phyloP scores from a whole-genome alignment of 1,139 yeast species.

The Diutina neorugosa region DNA sequence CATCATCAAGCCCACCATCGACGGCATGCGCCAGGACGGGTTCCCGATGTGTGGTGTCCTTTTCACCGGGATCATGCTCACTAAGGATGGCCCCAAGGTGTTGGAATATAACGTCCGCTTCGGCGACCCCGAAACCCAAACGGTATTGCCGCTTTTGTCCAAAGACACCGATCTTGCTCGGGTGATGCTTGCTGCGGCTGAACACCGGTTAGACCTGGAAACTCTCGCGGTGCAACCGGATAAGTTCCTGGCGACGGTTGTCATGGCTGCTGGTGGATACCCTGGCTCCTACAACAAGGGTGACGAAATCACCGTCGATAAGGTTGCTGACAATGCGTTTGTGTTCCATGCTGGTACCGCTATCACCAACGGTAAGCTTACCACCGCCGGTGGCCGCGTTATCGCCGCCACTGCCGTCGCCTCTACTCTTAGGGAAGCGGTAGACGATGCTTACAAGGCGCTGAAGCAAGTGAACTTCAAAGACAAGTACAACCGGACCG shows the following conservation, averaged over 20 bases:
- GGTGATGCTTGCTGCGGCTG: conserved; percentile 87
- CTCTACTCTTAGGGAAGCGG: conserved; percentile 63
- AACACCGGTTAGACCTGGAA: conserved; percentile 85
- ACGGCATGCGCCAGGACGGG: conserved; percentile 94
- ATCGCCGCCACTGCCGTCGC: conserved; percentile 91
- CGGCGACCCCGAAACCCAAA: conserved; percentile 99
- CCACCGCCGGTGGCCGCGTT: conserved; percentile 93
- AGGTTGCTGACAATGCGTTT: conserved; percentile 42
- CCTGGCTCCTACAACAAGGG: conserved; percentile 84
- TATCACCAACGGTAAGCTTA: conserved; percentile 42
- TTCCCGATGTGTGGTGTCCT: conserved; percentile 92
- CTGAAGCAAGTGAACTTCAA: conserved; percentile 63
- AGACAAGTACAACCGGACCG: conserved; percentile 75
- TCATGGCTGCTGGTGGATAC: conserved; percentile 94
- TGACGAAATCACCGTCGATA: conserved; percentile 57
- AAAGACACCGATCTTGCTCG: conserved; percentile 86
- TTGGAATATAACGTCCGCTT: conserved; percentile 95
- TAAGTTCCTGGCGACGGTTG: conserved; percentile 79
- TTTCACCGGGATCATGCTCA: conserved; percentile 93
- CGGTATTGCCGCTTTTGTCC: conserved; percentile 76
- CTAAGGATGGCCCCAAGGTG: conserved; percentile 77
- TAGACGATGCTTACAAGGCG: conserved; percentile 75
- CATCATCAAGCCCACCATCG: conserved; percentile 82
- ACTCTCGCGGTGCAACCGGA: conserved; percentile 47
- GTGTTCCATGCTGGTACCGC: conserved; percentile 95